phyloP scores from a whole-genome alignment of 2,329 filamentous ascomycete species.

The Alternaria brassicicola region DNA sequence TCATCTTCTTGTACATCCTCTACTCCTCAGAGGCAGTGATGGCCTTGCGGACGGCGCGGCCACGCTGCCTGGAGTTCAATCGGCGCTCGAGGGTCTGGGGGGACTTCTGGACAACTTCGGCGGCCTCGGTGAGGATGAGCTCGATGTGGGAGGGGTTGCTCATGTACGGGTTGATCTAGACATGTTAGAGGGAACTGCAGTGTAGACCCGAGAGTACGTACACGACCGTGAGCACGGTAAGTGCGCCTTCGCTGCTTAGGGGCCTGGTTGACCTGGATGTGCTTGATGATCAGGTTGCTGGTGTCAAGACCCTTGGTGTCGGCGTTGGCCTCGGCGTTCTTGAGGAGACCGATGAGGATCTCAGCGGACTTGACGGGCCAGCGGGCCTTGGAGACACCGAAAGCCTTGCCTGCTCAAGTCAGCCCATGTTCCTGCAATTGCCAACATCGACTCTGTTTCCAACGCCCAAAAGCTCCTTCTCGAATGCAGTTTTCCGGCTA shows the following conservation, averaged over 20 bases:
- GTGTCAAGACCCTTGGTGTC: constrained; percentile 69
- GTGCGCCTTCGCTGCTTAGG: constrained; percentile 99
- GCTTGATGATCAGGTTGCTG: constrained; percentile 97
- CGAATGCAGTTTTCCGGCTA: not conserved
- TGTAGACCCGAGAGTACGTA: constrained; percentile 64
- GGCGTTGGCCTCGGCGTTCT: constrained; percentile 55
- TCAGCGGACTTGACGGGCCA: constrained; percentile 99
- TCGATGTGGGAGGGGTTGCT: constrained; percentile 99
- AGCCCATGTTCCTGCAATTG: constrained; percentile 19
- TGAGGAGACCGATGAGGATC: constrained; percentile 92
- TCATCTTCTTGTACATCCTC: constrained; percentile 16
- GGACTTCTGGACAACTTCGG: constrained; percentile 94
- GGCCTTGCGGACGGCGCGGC: constrained; percentile 66
- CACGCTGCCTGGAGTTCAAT: constrained; percentile 92
- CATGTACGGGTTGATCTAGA: constrained; percentile 99
- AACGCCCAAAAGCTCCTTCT: not conserved
- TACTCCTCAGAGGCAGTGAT: constrained; percentile 60
- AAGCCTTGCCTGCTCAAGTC: constrained; percentile 82
- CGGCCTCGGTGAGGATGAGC: constrained; percentile 97
- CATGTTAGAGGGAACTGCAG: constrained; percentile 16
- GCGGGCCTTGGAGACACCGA: constrained; percentile 96
- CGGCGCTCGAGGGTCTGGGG: constrained; percentile 70
- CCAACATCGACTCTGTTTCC: constrained; percentile 1
- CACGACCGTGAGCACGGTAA: constrained; percentile 99
- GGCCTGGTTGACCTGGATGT: constrained; percentile 99